Evolutionary conservation across 2,329 filamentous ascomycete species (phyloP), one percentile per base, ranked within the genome.

Genomic region (Xylaria sp.): DNA sequence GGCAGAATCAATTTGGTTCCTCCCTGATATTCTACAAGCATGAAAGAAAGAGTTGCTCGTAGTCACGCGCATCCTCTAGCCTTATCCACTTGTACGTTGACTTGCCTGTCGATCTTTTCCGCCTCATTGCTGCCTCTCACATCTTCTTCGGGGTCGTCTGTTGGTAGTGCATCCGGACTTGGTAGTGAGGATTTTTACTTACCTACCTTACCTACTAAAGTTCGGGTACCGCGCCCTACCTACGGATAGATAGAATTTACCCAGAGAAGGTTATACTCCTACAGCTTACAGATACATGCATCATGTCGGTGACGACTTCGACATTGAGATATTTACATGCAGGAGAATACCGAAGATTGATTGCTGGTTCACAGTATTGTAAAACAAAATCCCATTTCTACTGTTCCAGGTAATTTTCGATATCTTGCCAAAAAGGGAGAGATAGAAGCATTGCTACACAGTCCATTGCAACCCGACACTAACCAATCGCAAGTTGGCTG

Each of bases 381-480:
- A 37, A 37, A 37, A 37, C 7, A 37, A 37, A 10, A 10, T 4
- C 10, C 34, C 10, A 37, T 41, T 15, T 1, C 1, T n/a, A 6
- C 1, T n/a, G 8, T 46, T n/a, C 41, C 8, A 10, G 8, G 6
- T 15, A 50, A 23, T 25, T 15, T 15, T 51, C 12, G 2, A 9
- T 37, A 37, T 37, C 10, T 9, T 4, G 8, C 34, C n/a, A n/a
- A 10, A 10, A 37, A 37, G 34, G 15, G 46, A 31, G 34, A n/a
- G 52, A 64, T 12, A 15, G 18, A 58, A 39, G 41, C 54, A 34
- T 18, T 25, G 37, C 55, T 41, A 64, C 52, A 39, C 6, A 44
- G 39, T 5, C 25, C 34, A 9, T 28, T 58, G 37, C 28, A 46
- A 58, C 37, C 12, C 37, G 13, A 46, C 55, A 37, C 28, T 13